These are phyloP conservation scores for Rhynchosporium secalis DNA, from an alignment of 2,329 filamentous ascomycete species.

Conservation along the genomic window DNA sequence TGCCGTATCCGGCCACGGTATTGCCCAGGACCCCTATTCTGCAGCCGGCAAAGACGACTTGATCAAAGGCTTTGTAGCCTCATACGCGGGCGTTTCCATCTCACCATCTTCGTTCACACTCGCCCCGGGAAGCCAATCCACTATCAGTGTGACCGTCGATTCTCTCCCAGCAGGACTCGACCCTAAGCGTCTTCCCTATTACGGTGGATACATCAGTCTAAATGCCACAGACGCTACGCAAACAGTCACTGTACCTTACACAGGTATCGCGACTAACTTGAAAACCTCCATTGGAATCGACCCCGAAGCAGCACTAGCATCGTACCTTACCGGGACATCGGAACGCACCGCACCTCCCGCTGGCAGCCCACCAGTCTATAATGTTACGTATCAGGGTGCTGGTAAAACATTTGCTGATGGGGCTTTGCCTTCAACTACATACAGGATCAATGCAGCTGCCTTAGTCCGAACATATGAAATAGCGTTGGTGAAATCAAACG, in stretches of 20 bases:
- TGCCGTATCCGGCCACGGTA: not conserved
- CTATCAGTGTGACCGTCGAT: conserved; percentile 27
- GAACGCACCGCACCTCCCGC: not conserved
- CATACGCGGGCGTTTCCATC: conserved; percentile 25
- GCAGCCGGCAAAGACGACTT: not conserved
- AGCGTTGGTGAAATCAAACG: not conserved
- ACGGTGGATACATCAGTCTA: conserved; percentile 6
- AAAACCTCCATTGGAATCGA: not conserved
- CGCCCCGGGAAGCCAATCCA: conserved; percentile 22
- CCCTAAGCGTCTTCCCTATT: not conserved
- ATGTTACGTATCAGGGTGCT: not conserved
- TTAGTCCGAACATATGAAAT: not conserved
- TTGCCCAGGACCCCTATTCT: conserved; percentile 28
- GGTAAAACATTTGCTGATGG: not conserved
- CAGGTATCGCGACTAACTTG: not conserved
- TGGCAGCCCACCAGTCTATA: not conserved
- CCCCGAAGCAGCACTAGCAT: not conserved
- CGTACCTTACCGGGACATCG: not conserved
- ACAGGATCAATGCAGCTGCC: not conserved
- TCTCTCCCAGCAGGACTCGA: conserved; percentile 16
- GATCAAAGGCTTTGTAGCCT: conserved; percentile 23
- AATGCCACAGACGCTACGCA: not conserved
- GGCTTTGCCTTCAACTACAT: not conserved
- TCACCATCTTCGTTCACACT: conserved; percentile 28
- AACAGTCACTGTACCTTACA: conserved; percentile 4